phyloP scores from a whole-genome alignment of 129 eudicot genomes.

The Helianthus annuus region DNA sequence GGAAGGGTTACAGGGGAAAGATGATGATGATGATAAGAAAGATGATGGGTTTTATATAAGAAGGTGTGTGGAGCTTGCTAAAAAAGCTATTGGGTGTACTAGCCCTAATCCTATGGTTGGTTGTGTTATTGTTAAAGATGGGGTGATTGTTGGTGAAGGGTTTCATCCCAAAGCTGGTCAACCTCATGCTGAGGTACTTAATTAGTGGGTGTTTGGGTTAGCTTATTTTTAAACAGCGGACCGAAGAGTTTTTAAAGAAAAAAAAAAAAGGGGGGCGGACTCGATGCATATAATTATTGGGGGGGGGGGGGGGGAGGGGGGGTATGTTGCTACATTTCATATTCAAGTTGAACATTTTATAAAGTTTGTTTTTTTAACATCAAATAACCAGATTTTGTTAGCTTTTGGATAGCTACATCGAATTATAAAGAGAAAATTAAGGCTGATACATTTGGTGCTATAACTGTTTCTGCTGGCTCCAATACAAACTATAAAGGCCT shows the following conservation, averaged over 20 bases:
- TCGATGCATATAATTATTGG: no score
- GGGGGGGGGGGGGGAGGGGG: no score
- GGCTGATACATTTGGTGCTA: no score
- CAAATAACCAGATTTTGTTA: background rate
- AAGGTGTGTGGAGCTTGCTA: constrained; percentile 83
- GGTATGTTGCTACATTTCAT: no score
- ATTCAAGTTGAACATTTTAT: no score
- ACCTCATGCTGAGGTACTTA: constrained; percentile 96
- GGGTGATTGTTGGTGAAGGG: constrained; percentile 90
- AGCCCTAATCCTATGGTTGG: constrained; percentile 99
- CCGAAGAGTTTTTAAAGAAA: no score
- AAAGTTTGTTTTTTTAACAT: background rate
- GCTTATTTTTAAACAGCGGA: no score
- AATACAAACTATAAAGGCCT: no score
- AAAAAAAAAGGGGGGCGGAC: no score
- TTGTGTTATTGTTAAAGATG: constrained; percentile 94
- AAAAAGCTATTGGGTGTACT: constrained; percentile 70
- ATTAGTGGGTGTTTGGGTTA: no score
- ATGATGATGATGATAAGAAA: constrained; percentile 22
- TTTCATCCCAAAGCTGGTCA: constrained; percentile 98
- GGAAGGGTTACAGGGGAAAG: constrained; percentile 33
- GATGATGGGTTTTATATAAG: constrained; percentile 79
- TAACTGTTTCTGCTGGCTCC: no score
- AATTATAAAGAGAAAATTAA: no score
- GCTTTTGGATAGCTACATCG: background rate